phyloP scores from a whole-genome alignment of 2,329 filamentous ascomycete genomes.

The Diaporthe eres region DNA sequence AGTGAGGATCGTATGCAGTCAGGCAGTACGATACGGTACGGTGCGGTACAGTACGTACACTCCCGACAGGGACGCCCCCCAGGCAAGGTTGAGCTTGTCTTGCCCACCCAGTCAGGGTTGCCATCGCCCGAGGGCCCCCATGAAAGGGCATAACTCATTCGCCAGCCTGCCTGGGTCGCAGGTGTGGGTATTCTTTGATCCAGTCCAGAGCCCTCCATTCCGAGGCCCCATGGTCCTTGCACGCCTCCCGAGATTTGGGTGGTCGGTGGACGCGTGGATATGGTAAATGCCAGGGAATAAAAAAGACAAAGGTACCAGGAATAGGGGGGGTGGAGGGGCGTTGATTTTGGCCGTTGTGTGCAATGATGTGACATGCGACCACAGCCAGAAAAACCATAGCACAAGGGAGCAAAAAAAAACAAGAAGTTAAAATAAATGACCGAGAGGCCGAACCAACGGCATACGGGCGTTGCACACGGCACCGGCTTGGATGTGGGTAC shows the following conservation, averaged over 20 bases:
- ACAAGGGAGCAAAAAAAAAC: not conserved
- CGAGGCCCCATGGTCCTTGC: slow-evolving; percentile 24
- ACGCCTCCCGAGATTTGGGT: slow-evolving; percentile 30
- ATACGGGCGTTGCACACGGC: slow-evolving; percentile 14
- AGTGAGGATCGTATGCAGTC: slow-evolving; percentile 27
- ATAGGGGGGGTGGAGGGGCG: slow-evolving; percentile 12
- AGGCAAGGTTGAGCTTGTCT: slow-evolving; percentile 31
- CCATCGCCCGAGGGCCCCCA: slow-evolving; percentile 18
- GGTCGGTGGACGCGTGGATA: slow-evolving; percentile 35
- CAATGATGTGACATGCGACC: slow-evolving; percentile 22
- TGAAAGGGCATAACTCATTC: slow-evolving; percentile 12
- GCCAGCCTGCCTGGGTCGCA: slow-evolving; percentile 7
- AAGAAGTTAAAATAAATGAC: slow-evolving; percentile 22
- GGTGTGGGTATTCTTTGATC: slow-evolving; percentile 26
- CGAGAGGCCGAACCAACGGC: slow-evolving; percentile 33
- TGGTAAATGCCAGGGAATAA: slow-evolving; percentile 11
- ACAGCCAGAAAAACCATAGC: not conserved
- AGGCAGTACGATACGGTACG: slow-evolving; percentile 13
- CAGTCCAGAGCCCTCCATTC: slow-evolving; percentile 22
- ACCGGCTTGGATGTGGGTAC: not conserved
- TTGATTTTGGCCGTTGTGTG: not conserved
- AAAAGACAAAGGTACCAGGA: not conserved
- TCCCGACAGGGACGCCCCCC: slow-evolving; percentile 13
- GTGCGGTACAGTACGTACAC: slow-evolving; percentile 12
- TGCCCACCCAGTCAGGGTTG: slow-evolving; percentile 26